Percentiles rank a stretch among this genome's conserved stretches.
Conservation (phyloP, 139 green algal genomes). For the Pleodorina starrii region DNA sequence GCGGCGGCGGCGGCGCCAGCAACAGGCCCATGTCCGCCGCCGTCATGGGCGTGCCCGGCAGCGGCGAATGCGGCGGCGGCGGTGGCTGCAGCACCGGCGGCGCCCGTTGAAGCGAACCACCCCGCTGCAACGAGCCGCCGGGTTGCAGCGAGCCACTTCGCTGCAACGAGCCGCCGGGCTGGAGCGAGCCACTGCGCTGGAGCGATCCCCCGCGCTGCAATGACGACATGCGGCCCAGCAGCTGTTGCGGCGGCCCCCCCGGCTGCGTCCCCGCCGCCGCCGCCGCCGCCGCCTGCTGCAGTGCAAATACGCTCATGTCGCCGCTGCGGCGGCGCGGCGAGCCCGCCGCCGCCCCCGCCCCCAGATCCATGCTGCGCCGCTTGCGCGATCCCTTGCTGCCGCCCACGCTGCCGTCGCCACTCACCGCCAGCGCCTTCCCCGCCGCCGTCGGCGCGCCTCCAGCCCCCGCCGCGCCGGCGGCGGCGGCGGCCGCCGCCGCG, state of each 20-base stretch:
- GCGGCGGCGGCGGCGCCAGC: too few relatives aligned
- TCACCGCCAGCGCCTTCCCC: neutral
- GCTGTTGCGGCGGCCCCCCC: too few relatives aligned
- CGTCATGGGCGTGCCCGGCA: neutral
- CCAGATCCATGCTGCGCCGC: neutral
- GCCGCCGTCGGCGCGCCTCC: neutral
- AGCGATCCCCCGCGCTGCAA: too few relatives aligned
- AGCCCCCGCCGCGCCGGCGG: neutral
- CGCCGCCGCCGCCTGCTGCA: too few relatives aligned
- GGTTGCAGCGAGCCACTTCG: too few relatives aligned
- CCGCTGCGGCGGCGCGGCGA: slow-evolving; percentile 4
- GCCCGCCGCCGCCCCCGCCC: neutral
- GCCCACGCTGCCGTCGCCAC: neutral
- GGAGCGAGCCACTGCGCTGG: too few relatives aligned
- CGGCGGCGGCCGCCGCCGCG: neutral
- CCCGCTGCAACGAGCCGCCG: neutral
- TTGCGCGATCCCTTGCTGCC: neutral
- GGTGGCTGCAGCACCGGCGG: neutral
- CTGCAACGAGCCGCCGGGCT: too few relatives aligned
- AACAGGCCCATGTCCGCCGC: neutral
- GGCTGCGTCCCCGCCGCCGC: too few relatives aligned
- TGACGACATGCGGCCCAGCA: too few relatives aligned
- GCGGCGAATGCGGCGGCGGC: neutral
- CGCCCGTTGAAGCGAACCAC: neutral
- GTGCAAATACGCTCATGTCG: neutral